A percentile compares a stretch with the other conserved stretches of the same genome.
phyloP scores from a whole-genome alignment of 176 grass and related monocot genomes.

The Oryza coarctata region DNA sequence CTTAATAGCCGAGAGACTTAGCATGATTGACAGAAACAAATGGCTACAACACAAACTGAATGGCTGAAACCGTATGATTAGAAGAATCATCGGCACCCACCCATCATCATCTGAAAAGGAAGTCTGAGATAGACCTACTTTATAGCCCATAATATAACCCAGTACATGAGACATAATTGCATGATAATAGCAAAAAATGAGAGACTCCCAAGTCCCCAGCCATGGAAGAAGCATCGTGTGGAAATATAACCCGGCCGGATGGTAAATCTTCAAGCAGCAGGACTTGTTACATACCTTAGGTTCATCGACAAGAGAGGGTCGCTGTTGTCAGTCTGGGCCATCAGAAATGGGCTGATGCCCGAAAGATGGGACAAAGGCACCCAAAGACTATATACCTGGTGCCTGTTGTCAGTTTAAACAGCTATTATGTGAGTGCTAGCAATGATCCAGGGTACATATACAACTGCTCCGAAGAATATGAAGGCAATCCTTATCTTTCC shows the following conservation, averaged over 20 bases:
- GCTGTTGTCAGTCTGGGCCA: constrained; percentile 20
- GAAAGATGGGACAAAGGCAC: neutral
- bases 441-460: constrained; percentile 36
- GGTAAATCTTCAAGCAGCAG: constrained; percentile 31
- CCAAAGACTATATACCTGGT: too few species aligned
- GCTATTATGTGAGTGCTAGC: constrained; percentile 25
- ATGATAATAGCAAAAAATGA: too few species aligned
- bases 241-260: constrained; percentile 11
- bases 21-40: too few species aligned
- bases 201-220: too few species aligned
- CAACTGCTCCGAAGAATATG: constrained; percentile 37
- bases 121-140: neutral
- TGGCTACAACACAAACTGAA: too few species aligned
- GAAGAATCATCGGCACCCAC: too few species aligned
- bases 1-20: too few species aligned
- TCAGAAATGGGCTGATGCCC: constrained; percentile 4
- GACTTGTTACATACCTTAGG: neutral
- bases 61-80: too few species aligned
- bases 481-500: constrained; percentile 30
- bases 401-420: constrained; percentile 33
- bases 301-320: constrained; percentile 7
- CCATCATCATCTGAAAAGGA: neutral
- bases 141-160: neutral
- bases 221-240: constrained; percentile 6
- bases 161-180: neutral